A percentile compares a stretch with the other conserved stretches of the same genome.
Evolutionary conservation across 441 rosid genomes (phyloP).

Genomic region (Capsella rubella): DNA sequence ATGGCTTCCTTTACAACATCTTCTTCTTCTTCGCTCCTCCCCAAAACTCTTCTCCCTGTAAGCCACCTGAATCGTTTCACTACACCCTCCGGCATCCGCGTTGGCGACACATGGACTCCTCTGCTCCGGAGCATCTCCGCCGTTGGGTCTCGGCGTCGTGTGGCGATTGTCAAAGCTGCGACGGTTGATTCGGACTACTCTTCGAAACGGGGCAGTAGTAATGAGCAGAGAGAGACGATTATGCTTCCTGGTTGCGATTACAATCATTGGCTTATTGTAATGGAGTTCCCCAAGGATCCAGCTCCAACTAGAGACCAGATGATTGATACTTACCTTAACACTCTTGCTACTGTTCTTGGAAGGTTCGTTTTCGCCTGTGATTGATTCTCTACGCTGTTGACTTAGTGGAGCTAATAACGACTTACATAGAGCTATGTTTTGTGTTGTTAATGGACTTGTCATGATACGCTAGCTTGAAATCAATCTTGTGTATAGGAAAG

Average conservation of each 20-base stretch:
- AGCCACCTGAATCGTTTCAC: slow-evolving; percentile 30
- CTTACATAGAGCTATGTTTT: background rate
- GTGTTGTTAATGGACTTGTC: background rate
- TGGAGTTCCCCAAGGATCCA: slow-evolving; percentile 97
- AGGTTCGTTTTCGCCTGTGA: slow-evolving; percentile 50
- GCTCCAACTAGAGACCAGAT: slow-evolving; percentile 95
- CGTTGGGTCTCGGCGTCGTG: slow-evolving; percentile 36
- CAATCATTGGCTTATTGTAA: slow-evolving; percentile 97
- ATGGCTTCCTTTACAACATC: slow-evolving; percentile 58
- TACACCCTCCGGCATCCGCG: slow-evolving; percentile 15
- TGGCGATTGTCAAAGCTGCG: slow-evolving; percentile 49
- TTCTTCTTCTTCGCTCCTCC: slow-evolving; percentile 48
- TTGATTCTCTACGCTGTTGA: background rate
- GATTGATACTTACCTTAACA: slow-evolving; percentile 93
- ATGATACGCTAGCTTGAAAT: slow-evolving; percentile 6
- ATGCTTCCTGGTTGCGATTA: slow-evolving; percentile 95
- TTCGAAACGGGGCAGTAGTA: slow-evolving; percentile 70
- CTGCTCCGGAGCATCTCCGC: slow-evolving; percentile 31
- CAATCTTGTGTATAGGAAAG: background rate
- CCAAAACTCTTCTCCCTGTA: slow-evolving; percentile 53
- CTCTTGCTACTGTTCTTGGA: slow-evolving; percentile 88
- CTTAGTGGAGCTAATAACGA: background rate
- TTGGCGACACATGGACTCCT: slow-evolving; percentile 35
- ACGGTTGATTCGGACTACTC: slow-evolving; percentile 72
- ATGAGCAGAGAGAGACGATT: slow-evolving; percentile 85